Base-by-base conservation (phyloP, 2,329 filamentous ascomycete species). In the Teratosphaeria gauchensis region DNA sequence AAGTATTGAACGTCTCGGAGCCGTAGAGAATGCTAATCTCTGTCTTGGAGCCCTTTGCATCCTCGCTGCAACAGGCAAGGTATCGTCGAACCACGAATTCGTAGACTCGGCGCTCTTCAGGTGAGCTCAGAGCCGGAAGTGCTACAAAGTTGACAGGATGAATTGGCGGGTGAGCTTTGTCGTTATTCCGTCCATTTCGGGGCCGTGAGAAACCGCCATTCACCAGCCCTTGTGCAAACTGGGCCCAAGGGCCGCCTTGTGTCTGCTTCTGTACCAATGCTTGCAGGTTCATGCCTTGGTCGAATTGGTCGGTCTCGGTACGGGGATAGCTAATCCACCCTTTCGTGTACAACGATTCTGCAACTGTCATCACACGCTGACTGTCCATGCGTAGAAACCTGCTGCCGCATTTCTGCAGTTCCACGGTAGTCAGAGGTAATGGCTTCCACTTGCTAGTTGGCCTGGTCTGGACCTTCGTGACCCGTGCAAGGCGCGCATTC, bases 321-420 rank as follows among this genome's bases (percentile, higher is more conserved):
- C 94, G 86, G 1, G 94, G 94, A 73, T 99, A 99, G 73, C 92
- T 96, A 74, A 99, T 96, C 75, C 92, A 97, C 0, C 94, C 94
- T 72, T 88, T 91, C 54, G 91, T 92, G 77, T 99, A 99, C 1
- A 99, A 82, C 4, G 79, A 78, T 73, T 99, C 94, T 4, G 94
- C 94, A 28, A 82, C 80, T 54, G 82, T 87, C 92, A 99, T 96
- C 52, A 95, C 90, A 60, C 87, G 82, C 66, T 95, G 88, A 76
- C 92, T 92, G 63, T 86, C 90, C 85, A 99, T 90, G n/a, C 85
- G 85, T 28, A 99, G 80, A 68, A 95, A 90, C 31, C 86, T 83
- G 63, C 89, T 96, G 12, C 94, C 92, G 75, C 92, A 92, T 75
- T 97, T 99, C 71, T 99, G 94, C 21, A 99, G 78, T 72, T 97